Evolutionary conservation across 2,329 filamentous ascomycete species (phyloP).

Genomic region (Capronia epimyces): DNA sequence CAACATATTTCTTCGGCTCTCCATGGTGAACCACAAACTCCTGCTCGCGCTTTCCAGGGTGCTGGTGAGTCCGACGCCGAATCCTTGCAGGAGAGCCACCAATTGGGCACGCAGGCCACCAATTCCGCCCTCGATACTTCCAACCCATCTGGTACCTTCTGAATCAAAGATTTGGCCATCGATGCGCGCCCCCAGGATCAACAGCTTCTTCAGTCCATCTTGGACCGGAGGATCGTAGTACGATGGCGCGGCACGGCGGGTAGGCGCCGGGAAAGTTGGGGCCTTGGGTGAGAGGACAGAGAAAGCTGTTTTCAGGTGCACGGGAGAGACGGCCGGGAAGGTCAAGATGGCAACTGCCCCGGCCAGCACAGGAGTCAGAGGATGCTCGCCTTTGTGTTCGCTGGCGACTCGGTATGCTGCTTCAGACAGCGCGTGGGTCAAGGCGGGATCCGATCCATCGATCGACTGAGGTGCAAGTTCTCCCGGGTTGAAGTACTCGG

Average conservation of each 20-base stretch:
- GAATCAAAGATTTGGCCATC: slow-evolving; percentile 80
- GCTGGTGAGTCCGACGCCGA: slow-evolving; percentile 69
- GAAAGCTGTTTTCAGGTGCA: slow-evolving; percentile 75
- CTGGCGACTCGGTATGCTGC: slow-evolving; percentile 49
- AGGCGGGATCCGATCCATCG: slow-evolving; percentile 33
- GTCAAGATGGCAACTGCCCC: slow-evolving; percentile 76
- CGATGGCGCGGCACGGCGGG: slow-evolving; percentile 66
- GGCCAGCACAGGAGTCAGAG: slow-evolving; percentile 68
- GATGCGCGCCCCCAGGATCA: slow-evolving; percentile 78
- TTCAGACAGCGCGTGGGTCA: slow-evolving; percentile 57
- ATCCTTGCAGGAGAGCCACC: slow-evolving; percentile 71
- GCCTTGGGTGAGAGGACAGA: slow-evolving; percentile 68
- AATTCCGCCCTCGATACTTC: slow-evolving; percentile 74
- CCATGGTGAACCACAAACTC: slow-evolving; percentile 81
- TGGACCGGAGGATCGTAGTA: slow-evolving; percentile 79
- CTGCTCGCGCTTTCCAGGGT: slow-evolving; percentile 74
- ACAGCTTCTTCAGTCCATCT: slow-evolving; percentile 74
- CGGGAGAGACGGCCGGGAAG: slow-evolving; percentile 76
- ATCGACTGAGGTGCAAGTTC: slow-evolving; percentile 32
- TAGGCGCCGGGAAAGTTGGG: slow-evolving; percentile 68
- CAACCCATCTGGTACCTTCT: slow-evolving; percentile 64
- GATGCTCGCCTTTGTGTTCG: slow-evolving; percentile 50
- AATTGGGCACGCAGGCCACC: slow-evolving; percentile 78
- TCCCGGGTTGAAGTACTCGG: slow-evolving; percentile 69
- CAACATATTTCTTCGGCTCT: slow-evolving; percentile 72